Percentiles rank a stretch among this genome's conserved stretches.
These are phyloP conservation scores for Alternaria sp. DNA, from an alignment of 2,329 filamentous ascomycete species.

Conservation along the genomic window DNA sequence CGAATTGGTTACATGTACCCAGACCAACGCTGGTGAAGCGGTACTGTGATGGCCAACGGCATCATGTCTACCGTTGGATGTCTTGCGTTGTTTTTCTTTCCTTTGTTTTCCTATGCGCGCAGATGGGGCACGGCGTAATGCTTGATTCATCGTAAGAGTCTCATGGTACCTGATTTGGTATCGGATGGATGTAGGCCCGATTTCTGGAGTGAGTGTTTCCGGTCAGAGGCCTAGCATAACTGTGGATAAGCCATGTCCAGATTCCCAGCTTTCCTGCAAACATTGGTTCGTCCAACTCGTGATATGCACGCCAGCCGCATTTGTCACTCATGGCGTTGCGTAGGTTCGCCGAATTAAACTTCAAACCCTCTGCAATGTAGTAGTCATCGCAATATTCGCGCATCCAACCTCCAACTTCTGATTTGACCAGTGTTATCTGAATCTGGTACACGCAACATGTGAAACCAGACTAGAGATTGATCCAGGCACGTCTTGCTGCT, in stretches of 20 bases:
- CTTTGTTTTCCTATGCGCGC: not conserved
- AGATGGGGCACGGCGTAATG: not conserved
- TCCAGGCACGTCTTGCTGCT: not conserved
- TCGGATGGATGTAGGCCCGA: constrained; percentile 1
- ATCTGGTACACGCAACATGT: not conserved
- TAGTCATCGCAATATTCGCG: constrained; percentile 2
- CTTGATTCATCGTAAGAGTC: not conserved
- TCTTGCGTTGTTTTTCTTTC: not conserved
- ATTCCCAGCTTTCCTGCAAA: not conserved
- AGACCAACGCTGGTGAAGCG: not conserved
- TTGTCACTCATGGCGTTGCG: not conserved
- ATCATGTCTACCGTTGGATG: not conserved
- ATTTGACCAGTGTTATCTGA: not conserved
- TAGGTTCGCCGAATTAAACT: constrained; percentile 3
- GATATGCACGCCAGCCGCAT: not conserved
- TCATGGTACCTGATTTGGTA: not conserved
- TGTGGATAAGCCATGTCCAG: not conserved
- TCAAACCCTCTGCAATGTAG: not conserved
- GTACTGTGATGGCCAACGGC: not conserved
- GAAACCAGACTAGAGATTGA: constrained; percentile 1
- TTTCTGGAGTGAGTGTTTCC: not conserved
- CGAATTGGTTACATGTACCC: not conserved
- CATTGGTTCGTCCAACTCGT: not conserved
- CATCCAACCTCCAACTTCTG: not conserved
- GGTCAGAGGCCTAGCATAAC: not conserved